Evolutionary conservation across 805 yeast species (phyloP).

Genomic region (Lipomyces kockii): DNA sequence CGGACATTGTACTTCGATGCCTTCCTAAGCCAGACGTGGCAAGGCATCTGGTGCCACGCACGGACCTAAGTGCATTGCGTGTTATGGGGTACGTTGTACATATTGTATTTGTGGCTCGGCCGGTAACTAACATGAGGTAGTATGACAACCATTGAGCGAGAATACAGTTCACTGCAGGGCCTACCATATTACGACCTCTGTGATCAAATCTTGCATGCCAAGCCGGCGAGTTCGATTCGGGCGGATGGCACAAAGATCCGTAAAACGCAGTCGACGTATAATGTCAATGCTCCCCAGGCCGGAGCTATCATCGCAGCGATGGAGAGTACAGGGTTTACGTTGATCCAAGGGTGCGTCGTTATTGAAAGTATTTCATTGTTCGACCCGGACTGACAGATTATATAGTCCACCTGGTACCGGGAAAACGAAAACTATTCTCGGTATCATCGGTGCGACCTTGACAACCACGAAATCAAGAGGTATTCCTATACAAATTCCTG

Average conservation of each 20-base stretch:
- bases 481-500: constrained; percentile 36
- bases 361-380: background rate
- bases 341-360: constrained; percentile 73
- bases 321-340: constrained; percentile 71
- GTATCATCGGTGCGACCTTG: constrained; percentile 77
- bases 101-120: background rate
- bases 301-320: constrained; percentile 79
- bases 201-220: constrained; percentile 68
- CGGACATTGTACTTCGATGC: constrained; percentile 77
- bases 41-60: constrained; percentile 63
- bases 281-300: constrained; percentile 89
- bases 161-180: constrained; percentile 81
- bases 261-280: constrained; percentile 54
- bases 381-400: background rate
- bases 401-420: constrained; percentile 95
- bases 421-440: constrained; percentile 94
- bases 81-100: constrained; percentile 59
- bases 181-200: constrained; percentile 78
- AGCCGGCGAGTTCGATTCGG: constrained; percentile 54
- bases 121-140: constrained; percentile 39
- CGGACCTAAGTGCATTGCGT: constrained; percentile 67
- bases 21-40: constrained; percentile 54
- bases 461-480: constrained; percentile 41
- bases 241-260: constrained; percentile 49
- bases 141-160: constrained; percentile 92